These are phyloP conservation scores for Lippia alba DNA, from an alignment of 305 asterid genomes.

Conservation along the genomic window DNA sequence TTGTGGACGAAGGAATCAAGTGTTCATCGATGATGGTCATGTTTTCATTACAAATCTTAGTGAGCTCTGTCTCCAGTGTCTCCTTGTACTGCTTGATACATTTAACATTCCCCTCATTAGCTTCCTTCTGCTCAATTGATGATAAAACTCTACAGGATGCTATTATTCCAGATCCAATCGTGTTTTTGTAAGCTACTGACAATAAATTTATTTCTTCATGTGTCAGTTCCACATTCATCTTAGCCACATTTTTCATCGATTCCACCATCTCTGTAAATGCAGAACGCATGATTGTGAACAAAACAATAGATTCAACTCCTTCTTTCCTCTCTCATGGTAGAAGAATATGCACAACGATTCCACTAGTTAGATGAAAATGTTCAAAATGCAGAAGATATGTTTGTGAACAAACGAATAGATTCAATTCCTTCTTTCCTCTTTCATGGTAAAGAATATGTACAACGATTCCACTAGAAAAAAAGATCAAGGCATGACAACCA, in stretches of 20 bases:
- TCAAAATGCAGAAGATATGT: background rate
- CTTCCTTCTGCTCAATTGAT: slow-evolving; percentile 86
- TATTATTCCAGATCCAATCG: slow-evolving; percentile 81
- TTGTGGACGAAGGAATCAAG: slow-evolving; percentile 72
- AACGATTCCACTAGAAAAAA: no score
- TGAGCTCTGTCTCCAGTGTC: slow-evolving; percentile 81
- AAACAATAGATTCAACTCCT: background rate
- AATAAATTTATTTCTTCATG: slow-evolving; percentile 90
- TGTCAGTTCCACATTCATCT: slow-evolving; percentile 74
- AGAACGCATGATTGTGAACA: background rate
- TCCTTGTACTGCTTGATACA: slow-evolving; percentile 78
- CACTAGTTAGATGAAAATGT: background rate
- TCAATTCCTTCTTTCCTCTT: no score
- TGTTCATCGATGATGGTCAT: slow-evolving; percentile 82
- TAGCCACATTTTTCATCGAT: slow-evolving; percentile 80
- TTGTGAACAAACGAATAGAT: no score
- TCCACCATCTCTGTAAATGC: slow-evolving; percentile 81
- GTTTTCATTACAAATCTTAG: slow-evolving; percentile 65
- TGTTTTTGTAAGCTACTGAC: slow-evolving; percentile 88
- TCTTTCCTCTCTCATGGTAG: no score
- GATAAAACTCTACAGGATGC: slow-evolving; percentile 93
- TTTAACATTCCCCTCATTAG: slow-evolving; percentile 74
- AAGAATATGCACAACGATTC: background rate
- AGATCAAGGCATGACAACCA: no score
- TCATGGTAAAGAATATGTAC: no score